These are phyloP conservation scores for Trichocomaceae sp. DNA, from an alignment of 2,329 filamentous ascomycete species.

Conservation along the genomic window DNA sequence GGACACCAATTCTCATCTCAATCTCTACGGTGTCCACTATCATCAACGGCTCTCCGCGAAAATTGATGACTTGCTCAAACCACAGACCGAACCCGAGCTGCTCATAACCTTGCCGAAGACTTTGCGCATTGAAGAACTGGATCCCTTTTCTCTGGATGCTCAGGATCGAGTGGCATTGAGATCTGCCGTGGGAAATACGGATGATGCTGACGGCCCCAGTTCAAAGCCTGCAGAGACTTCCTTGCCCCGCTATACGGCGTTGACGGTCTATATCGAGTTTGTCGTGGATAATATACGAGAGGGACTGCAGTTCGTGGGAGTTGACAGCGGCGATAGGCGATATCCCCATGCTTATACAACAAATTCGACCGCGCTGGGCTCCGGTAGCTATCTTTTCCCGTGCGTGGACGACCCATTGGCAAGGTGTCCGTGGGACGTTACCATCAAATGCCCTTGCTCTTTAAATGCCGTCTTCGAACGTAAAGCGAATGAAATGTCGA, in stretches of 20 bases:
- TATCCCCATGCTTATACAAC: conserved; percentile 91
- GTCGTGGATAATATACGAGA: conserved; percentile 68
- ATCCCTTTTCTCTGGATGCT: conserved; percentile 46
- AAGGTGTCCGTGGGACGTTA: conserved; percentile 79
- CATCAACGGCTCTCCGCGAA: conserved; percentile 70
- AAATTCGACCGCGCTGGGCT: conserved; percentile 70
- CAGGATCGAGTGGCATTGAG: conserved; percentile 40
- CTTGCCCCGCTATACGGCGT: conserved; percentile 49
- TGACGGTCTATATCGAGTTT: conserved; percentile 69
- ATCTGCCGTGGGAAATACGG: conserved; percentile 32
- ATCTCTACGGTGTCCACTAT: conserved; percentile 57
- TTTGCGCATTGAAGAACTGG: conserved; percentile 56
- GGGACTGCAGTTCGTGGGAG: conserved; percentile 84
- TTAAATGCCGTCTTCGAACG: conserved; percentile 64
- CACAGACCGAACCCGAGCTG: conserved; percentile 51
- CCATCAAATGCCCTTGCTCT: conserved; percentile 77
- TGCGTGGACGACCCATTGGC: conserved; percentile 82
- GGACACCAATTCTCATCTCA: conserved; percentile 43
- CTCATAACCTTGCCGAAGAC: conserved; percentile 53
- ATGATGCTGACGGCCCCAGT: conserved; percentile 32
- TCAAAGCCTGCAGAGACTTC: conserved; percentile 33
- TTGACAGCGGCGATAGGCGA: conserved; percentile 68
- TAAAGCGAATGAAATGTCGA: conserved; percentile 22
- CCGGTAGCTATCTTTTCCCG: conserved; percentile 80
- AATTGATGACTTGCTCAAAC: conserved; percentile 52